Conservation (phyloP, 1,284 basidiomycete genomes). For the Melanopsichium pennsylvanicum region DNA sequence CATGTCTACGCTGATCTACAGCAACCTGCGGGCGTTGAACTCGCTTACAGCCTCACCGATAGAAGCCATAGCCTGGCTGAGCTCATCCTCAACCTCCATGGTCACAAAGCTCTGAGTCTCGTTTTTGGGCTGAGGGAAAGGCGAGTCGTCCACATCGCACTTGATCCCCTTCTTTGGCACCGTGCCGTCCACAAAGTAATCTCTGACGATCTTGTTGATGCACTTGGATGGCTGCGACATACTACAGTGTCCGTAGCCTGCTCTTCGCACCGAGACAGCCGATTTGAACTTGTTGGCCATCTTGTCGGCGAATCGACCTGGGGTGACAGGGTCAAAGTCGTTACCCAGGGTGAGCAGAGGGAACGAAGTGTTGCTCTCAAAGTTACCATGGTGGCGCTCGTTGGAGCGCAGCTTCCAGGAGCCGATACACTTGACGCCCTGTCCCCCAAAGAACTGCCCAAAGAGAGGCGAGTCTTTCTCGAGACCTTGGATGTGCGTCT, state of each 20-base stretch:
- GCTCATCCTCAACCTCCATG: conserved; percentile 16
- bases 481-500: conserved; percentile 21
- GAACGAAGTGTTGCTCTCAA: conserved; percentile 40
- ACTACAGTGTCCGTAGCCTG: conserved; percentile 51
- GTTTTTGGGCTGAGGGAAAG: conserved; percentile 34
- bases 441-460: conserved; percentile 36
- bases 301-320: conserved; percentile 34
- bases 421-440: conserved; percentile 25
- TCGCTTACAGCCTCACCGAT: conserved; percentile 25
- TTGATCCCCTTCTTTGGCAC: conserved; percentile 39
- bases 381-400: conserved; percentile 44
- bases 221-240: conserved; percentile 42
- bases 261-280: conserved; percentile 33
- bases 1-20: conserved; percentile 1
- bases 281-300: conserved; percentile 41
- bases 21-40: conserved; percentile 19
- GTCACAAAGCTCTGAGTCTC: conserved; percentile 1
- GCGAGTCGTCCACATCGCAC: conserved; percentile 33
- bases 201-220: conserved; percentile 38
- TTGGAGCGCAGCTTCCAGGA: conserved; percentile 42
- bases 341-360: conserved; percentile 49
- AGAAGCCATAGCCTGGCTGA: conserved; percentile 26
- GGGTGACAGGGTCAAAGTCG: conserved; percentile 54
- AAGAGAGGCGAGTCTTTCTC: conserved; percentile 39
- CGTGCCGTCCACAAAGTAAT: conserved; percentile 49